These are phyloP conservation scores for Asterochloris sp. DNA, from an alignment of 139 green algal genomes.

Conservation along the genomic window DNA sequence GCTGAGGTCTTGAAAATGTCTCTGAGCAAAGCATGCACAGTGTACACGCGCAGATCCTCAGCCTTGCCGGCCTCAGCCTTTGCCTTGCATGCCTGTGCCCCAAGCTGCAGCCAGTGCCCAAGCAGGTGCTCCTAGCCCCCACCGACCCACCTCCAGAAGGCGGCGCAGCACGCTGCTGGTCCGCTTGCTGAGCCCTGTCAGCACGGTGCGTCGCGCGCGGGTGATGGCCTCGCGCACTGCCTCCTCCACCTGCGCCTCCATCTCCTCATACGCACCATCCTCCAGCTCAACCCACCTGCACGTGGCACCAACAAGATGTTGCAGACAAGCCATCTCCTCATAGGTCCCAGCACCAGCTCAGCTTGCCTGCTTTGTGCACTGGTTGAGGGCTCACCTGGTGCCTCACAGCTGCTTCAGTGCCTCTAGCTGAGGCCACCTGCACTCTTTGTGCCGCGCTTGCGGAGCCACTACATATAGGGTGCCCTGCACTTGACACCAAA, in stretches of 20 bases:
- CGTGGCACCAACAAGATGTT: background rate
- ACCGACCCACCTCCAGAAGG: too few species aligned
- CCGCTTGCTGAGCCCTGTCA: background rate
- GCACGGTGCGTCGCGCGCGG: background rate
- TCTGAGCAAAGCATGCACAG: too few species aligned
- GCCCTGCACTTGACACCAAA: background rate
- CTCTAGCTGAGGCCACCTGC: background rate
- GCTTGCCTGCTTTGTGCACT: background rate
- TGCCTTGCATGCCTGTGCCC: too few species aligned
- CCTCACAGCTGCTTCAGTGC: background rate
- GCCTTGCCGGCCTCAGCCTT: too few species aligned
- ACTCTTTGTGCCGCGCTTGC: background rate
- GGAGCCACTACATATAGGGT: background rate
- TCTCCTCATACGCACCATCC: background rate
- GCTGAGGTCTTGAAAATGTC: too few species aligned
- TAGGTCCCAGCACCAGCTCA: background rate
- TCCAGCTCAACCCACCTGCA: background rate
- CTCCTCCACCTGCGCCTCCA: background rate
- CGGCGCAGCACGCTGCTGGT: background rate
- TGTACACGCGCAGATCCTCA: too few species aligned
- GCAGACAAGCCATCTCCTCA: background rate
- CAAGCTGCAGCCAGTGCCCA: too few species aligned
- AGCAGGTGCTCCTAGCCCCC: too few species aligned
- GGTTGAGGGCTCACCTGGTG: background rate
- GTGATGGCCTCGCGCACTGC: background rate